Percentiles rank a stretch among this genome's conserved stretches.
Evolutionary conservation across 495 filamentous ascomycete species (phyloP).

Genomic region (Hyphodiscus hymeniophilus): DNA sequence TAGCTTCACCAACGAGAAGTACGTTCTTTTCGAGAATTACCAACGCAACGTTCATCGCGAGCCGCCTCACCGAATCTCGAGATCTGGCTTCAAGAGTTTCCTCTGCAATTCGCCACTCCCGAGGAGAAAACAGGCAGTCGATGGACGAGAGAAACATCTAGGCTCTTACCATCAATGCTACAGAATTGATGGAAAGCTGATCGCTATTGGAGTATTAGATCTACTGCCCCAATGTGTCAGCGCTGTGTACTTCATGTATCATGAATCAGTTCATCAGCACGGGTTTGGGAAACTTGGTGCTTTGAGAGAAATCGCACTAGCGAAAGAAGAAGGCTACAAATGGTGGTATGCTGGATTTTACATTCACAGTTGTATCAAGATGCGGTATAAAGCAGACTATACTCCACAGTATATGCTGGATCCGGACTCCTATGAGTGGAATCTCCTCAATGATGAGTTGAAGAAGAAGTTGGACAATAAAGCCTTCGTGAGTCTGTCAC

Average conservation of each 20-base stretch:
- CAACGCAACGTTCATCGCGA: conserved; percentile 77
- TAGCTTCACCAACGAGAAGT: conserved; percentile 83
- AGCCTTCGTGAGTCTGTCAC: conserved; percentile 61
- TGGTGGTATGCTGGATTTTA: conserved; percentile 48
- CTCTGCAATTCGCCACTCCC: conserved; percentile 73
- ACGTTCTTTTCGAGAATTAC: conserved; percentile 73
- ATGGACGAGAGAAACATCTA: conserved; percentile 48
- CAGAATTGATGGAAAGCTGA: conserved; percentile 76
- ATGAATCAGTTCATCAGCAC: conserved; percentile 71
- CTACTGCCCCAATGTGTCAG: conserved; percentile 81
- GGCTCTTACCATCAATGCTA: conserved; percentile 97
- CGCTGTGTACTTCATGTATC: conserved; percentile 92
- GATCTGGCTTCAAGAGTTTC: conserved; percentile 67
- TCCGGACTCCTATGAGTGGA: conserved; percentile 68
- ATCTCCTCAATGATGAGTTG: conserved; percentile 60
- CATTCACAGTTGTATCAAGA: conserved; percentile 58
- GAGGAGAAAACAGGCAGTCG: conserved; percentile 34
- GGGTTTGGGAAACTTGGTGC: conserved; percentile 85
- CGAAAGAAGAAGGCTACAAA: conserved; percentile 61
- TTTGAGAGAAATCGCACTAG: conserved; percentile 72
- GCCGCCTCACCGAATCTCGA: conserved; percentile 54
- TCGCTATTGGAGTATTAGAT: conserved; percentile 86
- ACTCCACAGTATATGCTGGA: conserved; percentile 77
- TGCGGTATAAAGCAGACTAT: conserved; percentile 89
- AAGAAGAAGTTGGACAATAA: conserved; percentile 52